Evolutionary conservation across 2,329 filamentous ascomycete genomes (phyloP).

Genomic region (Coleophoma eucalyptorum): DNA sequence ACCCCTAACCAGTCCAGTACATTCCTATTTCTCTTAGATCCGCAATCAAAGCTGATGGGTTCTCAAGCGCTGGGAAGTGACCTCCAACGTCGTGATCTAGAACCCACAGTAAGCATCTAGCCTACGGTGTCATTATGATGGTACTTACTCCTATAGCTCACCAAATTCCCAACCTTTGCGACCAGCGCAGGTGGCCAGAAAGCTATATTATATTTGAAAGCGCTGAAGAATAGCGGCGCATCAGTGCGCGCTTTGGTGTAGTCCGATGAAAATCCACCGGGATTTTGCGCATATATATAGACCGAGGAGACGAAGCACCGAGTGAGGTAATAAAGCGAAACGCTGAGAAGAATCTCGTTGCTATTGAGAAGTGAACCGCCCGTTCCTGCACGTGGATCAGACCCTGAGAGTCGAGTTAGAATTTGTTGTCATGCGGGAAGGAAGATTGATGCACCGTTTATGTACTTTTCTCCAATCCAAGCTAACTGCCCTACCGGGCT

Average conservation of each 20-base stretch:
- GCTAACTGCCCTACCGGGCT: neutral
- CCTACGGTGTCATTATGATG: neutral
- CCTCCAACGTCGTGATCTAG: constrained; percentile 17
- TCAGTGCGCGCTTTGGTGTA: constrained; percentile 23
- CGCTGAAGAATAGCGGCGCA: constrained; percentile 15
- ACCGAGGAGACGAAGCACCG: constrained; percentile 25
- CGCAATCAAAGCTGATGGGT: constrained; percentile 12
- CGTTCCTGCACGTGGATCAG: constrained; percentile 14
- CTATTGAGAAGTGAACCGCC: constrained; percentile 8
- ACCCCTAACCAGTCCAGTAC: constrained; percentile 6
- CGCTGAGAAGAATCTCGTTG: constrained; percentile 11
- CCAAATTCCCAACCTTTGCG: neutral
- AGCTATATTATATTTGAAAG: constrained; percentile 14
- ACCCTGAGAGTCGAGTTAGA: constrained; percentile 6
- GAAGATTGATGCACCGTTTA: neutral
- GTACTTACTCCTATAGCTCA: neutral
- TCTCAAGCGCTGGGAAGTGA: constrained; percentile 15
- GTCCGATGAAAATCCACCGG: constrained; percentile 31
- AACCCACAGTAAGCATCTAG: constrained; percentile 1
- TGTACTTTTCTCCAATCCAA: neutral
- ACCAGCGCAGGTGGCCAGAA: constrained; percentile 8
- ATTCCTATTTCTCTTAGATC: constrained; percentile 13
- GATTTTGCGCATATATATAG: constrained; percentile 32
- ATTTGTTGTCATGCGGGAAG: neutral
- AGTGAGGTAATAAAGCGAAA: constrained; percentile 15